phyloP scores from a whole-genome alignment of 2,329 filamentous ascomycete species.

The Alternaria consortialis region DNA sequence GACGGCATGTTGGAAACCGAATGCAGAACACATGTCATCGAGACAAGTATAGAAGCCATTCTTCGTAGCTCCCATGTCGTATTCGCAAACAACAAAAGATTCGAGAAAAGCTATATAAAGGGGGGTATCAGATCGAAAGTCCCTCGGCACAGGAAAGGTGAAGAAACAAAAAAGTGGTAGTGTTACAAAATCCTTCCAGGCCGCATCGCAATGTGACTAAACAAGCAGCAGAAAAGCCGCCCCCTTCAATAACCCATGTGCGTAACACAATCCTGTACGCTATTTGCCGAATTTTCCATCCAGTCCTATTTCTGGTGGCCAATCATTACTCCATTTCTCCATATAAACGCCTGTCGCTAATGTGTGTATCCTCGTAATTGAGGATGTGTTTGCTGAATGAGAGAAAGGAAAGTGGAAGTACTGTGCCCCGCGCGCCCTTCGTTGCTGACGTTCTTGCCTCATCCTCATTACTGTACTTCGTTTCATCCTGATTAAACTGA shows the following conservation, averaged over 20 bases:
- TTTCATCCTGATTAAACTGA: conserved; percentile 13
- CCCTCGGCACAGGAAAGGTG: conserved; percentile 22
- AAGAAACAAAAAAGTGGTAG: conserved; percentile 12
- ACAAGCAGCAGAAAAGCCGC: conserved; percentile 2
- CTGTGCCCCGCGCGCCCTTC: conserved; percentile 12
- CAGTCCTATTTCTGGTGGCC: conserved; percentile 23
- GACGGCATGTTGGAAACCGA: not conserved
- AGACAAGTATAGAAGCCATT: conserved; percentile 2
- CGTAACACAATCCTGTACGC: conserved; percentile 6
- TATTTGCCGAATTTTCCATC: conserved; percentile 1
- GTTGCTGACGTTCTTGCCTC: conserved; percentile 25
- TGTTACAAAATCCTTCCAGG: conserved; percentile 16
- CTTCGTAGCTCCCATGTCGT: conserved; percentile 6
- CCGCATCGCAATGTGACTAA: conserved; percentile 11
- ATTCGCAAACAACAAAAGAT: conserved; percentile 13
- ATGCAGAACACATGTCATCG: not conserved
- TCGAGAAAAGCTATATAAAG: conserved; percentile 19
- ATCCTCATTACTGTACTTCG: conserved; percentile 37
- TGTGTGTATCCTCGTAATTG: conserved; percentile 9
- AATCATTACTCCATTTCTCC: conserved; percentile 15
- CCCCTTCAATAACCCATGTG: conserved; percentile 1
- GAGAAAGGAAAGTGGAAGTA: conserved; percentile 15
- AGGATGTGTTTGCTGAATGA: conserved; percentile 11
- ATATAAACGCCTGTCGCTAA: conserved; percentile 29
- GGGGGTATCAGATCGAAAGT: conserved; percentile 46